Evolutionary conservation across 352 stramenopile species (phyloP).

Genomic region (Phytophthora brassicae): DNA sequence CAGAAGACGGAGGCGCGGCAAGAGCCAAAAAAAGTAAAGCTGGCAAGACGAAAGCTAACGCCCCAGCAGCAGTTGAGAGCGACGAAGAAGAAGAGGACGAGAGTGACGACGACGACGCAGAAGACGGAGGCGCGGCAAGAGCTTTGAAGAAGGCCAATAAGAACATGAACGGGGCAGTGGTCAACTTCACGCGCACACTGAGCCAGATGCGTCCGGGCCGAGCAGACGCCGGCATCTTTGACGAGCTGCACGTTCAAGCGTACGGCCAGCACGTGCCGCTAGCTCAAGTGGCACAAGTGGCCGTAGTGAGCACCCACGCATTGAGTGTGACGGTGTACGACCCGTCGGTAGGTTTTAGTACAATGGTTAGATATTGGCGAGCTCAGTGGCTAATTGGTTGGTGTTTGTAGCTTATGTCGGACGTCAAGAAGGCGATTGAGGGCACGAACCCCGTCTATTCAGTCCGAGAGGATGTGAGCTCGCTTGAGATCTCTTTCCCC

Average conservation of each 20-base stretch:
- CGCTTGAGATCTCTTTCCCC: slow-evolving; percentile 78
- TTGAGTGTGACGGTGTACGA: slow-evolving; percentile 82
- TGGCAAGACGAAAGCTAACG: slow-evolving; percentile 31
- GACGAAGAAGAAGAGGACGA: slow-evolving; percentile 20
- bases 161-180: slow-evolving; percentile 79
- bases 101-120: slow-evolving; percentile 21
- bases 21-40: slow-evolving; percentile 60
- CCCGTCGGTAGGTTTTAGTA: slow-evolving; percentile 63
- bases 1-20: slow-evolving; percentile 33
- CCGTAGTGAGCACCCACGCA: slow-evolving; percentile 60
- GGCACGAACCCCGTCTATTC: slow-evolving; percentile 76
- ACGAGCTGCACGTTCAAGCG: slow-evolving; percentile 76
- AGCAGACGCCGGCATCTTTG: slow-evolving; percentile 81
- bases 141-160: slow-evolving; percentile 66
- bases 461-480: slow-evolving; percentile 63
- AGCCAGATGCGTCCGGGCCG: slow-evolving; percentile 79
- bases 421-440: slow-evolving; percentile 78
- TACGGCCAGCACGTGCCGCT: slow-evolving; percentile 81
- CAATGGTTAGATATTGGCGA: not conserved
- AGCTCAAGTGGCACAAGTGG: slow-evolving; percentile 76
- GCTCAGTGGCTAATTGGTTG: not conserved
- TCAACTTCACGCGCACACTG: slow-evolving; percentile 75
- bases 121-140: slow-evolving; percentile 36
- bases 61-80: slow-evolving; percentile 2
- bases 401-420: slow-evolving; percentile 52